Evolutionary conservation across 495 filamentous ascomycete species (phyloP).

Genomic region (Penicillium malachiteum): DNA sequence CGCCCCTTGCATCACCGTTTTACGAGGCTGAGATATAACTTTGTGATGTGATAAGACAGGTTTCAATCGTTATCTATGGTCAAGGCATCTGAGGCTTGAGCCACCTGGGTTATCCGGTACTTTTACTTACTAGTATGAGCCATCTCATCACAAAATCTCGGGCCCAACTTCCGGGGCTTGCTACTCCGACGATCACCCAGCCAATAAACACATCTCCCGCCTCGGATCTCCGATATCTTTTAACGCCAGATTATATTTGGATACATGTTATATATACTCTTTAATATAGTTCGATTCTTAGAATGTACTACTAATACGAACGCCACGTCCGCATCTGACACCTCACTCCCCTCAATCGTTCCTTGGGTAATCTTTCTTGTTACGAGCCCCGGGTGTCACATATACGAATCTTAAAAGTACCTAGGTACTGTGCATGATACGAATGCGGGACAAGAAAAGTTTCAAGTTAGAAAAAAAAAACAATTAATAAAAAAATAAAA

Average conservation of each 20-base stretch:
- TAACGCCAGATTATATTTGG: neutral
- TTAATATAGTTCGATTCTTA: neutral
- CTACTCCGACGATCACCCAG: neutral
- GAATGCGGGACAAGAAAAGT: neutral
- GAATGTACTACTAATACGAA: neutral
- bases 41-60: constrained; percentile 1
- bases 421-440: neutral
- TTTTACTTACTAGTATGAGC: too few species aligned
- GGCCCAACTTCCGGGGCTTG: neutral
- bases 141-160: neutral
- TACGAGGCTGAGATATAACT: neutral
- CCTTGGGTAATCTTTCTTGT: too few species aligned
- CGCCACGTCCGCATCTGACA: constrained; percentile 1
- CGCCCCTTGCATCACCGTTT: neutral
- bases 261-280: neutral
- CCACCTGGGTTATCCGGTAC: neutral
- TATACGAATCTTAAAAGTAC: neutral
- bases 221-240: neutral
- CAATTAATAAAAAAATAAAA: neutral
- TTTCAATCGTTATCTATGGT: neutral
- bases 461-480: neutral
- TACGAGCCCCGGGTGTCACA: neutral
- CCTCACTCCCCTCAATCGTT: neutral
- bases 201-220: neutral
- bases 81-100: neutral